These are phyloP conservation scores for Colletotrichum echinochloae DNA, from an alignment of 2,329 filamentous ascomycete species.

Conservation along the genomic window DNA sequence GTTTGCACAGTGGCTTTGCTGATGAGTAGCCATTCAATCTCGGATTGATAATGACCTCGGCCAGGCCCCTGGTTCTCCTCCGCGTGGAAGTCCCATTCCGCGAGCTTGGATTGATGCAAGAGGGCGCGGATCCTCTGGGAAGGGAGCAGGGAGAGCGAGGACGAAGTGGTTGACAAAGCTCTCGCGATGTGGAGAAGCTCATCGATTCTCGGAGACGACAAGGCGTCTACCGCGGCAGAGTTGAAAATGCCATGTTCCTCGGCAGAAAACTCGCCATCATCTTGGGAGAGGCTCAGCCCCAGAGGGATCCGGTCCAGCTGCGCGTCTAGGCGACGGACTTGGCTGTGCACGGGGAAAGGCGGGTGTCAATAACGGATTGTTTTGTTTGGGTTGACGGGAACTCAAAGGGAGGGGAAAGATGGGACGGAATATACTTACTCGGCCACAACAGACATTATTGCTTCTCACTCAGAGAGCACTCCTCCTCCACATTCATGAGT, in stretches of 20 bases:
- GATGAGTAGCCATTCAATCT: constrained; percentile 90
- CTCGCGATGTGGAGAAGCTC: constrained; percentile 77
- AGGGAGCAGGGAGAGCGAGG: constrained; percentile 72
- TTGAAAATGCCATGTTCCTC: constrained; percentile 49
- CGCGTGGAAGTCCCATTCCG: constrained; percentile 46
- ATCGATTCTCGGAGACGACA: constrained; percentile 66
- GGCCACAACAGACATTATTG: constrained; percentile 58
- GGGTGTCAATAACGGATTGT: constrained; percentile 29
- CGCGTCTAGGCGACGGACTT: constrained; percentile 72
- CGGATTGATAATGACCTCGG: constrained; percentile 62
- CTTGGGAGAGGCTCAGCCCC: constrained; percentile 43
- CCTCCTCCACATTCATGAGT: constrained; percentile 38
- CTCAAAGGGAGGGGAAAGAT: constrained; percentile 11
- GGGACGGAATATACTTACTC: constrained; percentile 54
- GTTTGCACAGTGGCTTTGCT: constrained; percentile 94
- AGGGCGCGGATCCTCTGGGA: constrained; percentile 70
- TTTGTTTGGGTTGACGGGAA: constrained; percentile 32
- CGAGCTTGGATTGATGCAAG: constrained; percentile 71
- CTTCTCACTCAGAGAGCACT: constrained; percentile 39
- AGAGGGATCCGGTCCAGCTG: constrained; percentile 74
- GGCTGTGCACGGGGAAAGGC: constrained; percentile 54
- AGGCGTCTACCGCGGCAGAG: constrained; percentile 52
- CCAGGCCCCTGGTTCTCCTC: constrained; percentile 45
- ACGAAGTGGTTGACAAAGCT: constrained; percentile 76
- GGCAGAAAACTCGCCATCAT: constrained; percentile 44